Conservation (phyloP, 768 basidiomycete genomes). For the Suillus discolor region DNA sequence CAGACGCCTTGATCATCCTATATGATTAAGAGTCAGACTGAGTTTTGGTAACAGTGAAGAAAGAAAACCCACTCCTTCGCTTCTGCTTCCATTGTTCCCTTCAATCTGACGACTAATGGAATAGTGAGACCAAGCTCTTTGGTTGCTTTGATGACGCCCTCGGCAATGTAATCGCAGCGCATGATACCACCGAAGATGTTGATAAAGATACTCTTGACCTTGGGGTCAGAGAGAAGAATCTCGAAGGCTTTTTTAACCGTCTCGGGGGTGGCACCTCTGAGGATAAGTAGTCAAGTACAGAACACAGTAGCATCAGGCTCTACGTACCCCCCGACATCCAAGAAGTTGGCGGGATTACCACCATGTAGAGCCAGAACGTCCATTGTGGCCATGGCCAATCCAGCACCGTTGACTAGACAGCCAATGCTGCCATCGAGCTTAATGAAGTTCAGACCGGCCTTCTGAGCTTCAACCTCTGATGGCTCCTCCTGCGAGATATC, state of each 20-base stretch:
- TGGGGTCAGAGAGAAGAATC: slow-evolving; percentile 85
- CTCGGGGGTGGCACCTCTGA: slow-evolving; percentile 95
- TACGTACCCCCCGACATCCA: slow-evolving; percentile 92
- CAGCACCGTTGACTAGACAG: slow-evolving; percentile 98
- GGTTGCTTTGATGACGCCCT: slow-evolving; percentile 98
- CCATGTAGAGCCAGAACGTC: slow-evolving; percentile 97
- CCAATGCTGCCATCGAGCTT: slow-evolving; percentile 98
- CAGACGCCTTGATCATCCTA: slow-evolving; percentile 93
- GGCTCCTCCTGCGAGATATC: slow-evolving; percentile 96
- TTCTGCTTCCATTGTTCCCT: slow-evolving; percentile 96
- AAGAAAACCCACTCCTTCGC: slow-evolving; percentile 79
- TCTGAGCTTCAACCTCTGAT: slow-evolving; percentile 97
- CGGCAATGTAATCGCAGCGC: slow-evolving; percentile 98
- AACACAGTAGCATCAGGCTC: slow-evolving; percentile 1
- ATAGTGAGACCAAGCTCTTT: slow-evolving; percentile 85
- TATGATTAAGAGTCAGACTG: slow-evolving; percentile 11
- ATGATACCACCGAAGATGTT: slow-evolving; percentile 99
- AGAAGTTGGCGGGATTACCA: slow-evolving; percentile 97
- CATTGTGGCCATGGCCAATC: slow-evolving; percentile 99
- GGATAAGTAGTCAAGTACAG: slow-evolving; percentile 6
- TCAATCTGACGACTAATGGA: slow-evolving; percentile 91
- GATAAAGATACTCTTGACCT: slow-evolving; percentile 98
- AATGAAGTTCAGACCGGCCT: slow-evolving; percentile 96
- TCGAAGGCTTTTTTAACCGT: slow-evolving; percentile 99
- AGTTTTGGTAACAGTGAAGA: neutral